Conservation (phyloP, 768 basidiomycete species). For the Mycena capillaripes region DNA sequence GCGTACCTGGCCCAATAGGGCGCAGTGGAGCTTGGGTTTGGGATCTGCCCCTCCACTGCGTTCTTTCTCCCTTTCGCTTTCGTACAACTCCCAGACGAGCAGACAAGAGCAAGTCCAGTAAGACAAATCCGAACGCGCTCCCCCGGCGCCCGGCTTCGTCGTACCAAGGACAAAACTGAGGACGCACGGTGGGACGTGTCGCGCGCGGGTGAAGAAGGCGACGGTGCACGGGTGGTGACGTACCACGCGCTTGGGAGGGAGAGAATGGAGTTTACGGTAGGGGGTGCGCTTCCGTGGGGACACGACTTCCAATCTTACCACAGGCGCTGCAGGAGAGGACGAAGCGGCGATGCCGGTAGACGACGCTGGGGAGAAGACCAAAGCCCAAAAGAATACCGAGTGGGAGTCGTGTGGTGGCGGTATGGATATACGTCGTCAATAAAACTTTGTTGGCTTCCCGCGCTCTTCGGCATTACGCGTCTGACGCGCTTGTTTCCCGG, state of each 20-base stretch:
- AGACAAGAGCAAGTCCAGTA: too few relatives aligned
- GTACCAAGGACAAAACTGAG: too few relatives aligned
- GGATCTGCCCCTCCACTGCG: conserved; percentile 43
- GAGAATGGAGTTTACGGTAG: conserved; percentile 21
- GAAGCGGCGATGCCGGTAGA: not conserved
- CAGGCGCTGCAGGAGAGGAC: not conserved
- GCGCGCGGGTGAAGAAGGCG: not conserved
- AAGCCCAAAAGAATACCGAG: too few relatives aligned
- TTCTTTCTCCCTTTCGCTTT: not conserved
- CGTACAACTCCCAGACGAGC: too few relatives aligned
- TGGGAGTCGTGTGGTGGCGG: conserved; percentile 1
- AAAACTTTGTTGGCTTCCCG: too few relatives aligned
- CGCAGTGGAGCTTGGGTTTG: conserved; percentile 71
- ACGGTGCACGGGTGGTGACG: conserved; percentile 1
- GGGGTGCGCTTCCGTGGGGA: conserved; percentile 27
- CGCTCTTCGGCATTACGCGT: too few relatives aligned
- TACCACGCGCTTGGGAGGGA: conserved; percentile 12
- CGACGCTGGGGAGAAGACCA: not conserved
- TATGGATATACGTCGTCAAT: too few relatives aligned
- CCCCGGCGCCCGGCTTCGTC: too few relatives aligned
- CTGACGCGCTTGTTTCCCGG: too few relatives aligned
- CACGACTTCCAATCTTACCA: too few relatives aligned
- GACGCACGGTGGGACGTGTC: conserved; percentile 15
- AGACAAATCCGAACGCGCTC: conserved; percentile 69
- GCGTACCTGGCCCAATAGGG: conserved; percentile 71